These are phyloP conservation scores for Lumnitzera littorea DNA, from an alignment of 345 rosid species.

Conservation along the genomic window DNA sequence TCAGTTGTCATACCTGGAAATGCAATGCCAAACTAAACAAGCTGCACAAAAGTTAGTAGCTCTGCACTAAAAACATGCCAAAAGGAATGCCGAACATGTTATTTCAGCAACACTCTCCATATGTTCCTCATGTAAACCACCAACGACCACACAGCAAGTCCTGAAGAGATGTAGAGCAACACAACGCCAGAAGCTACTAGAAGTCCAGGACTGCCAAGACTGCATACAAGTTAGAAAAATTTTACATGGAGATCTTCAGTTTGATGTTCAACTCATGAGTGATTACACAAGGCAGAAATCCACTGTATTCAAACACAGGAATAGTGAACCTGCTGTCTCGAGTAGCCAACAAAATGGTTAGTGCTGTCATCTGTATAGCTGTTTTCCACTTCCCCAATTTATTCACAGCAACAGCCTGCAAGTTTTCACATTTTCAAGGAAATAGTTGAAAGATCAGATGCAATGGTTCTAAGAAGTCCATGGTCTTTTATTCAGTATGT, in stretches of 20 bases:
- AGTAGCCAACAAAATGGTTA: slow-evolving; percentile 80
- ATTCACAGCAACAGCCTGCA: slow-evolving; percentile 96
- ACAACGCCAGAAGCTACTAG: slow-evolving; percentile 60
- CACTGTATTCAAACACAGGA: no score
- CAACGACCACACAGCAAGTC: slow-evolving; percentile 88
- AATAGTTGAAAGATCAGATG: not conserved
- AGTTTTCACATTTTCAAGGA: not conserved
- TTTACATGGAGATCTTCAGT: not conserved
- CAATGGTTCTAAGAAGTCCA: no score
- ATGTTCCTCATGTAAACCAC: slow-evolving; percentile 82
- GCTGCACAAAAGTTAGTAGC: no score
- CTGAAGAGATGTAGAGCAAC: slow-evolving; percentile 88
- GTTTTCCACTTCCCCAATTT: slow-evolving; percentile 99
- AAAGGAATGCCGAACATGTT: slow-evolving; percentile 2
- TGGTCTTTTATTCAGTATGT: no score
- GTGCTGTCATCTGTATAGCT: slow-evolving; percentile 90
- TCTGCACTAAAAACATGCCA: no score
- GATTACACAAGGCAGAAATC: no score
- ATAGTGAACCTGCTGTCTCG: slow-evolving; percentile 59
- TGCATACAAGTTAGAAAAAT: slow-evolving; percentile 20
- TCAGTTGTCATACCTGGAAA: no score
- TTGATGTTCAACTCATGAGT: not conserved
- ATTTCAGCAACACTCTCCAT: slow-evolving; percentile 64
- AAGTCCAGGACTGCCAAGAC: slow-evolving; percentile 42
- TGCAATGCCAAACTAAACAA: no score